phyloP scores from a whole-genome alignment of 352 stramenopile genomes.

The Pelagophyceae sp. region DNA sequence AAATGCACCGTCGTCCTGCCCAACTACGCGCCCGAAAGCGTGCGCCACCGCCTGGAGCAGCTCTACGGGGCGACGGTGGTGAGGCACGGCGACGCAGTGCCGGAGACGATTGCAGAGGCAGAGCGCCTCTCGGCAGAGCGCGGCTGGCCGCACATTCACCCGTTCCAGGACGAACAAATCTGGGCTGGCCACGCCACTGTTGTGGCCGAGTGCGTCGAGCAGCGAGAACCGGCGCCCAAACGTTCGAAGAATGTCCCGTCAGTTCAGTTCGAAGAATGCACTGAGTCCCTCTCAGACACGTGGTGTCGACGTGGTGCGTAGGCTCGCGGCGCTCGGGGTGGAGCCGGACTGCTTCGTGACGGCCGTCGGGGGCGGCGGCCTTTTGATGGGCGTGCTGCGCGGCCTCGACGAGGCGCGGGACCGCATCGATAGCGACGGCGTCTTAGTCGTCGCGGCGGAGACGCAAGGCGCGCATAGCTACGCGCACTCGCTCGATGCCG shows the following conservation, averaged over 20 bases:
- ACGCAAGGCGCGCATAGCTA: constrained; percentile 61
- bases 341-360: constrained; percentile 48
- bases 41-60: constrained; percentile 53
- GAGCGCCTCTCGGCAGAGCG: constrained; percentile 39
- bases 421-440: constrained; percentile 33
- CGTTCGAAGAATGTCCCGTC: too few species aligned
- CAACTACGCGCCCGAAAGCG: constrained; percentile 56
- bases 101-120: constrained; percentile 56
- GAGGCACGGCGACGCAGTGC: constrained; percentile 61
- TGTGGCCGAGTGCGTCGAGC: constrained; percentile 58
- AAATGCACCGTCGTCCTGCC: constrained; percentile 58
- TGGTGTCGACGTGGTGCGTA: too few species aligned
- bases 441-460: constrained; percentile 53
- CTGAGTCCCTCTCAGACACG: too few species aligned
- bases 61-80: constrained; percentile 54
- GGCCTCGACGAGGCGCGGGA: constrained; percentile 41
- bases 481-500: constrained; percentile 42
- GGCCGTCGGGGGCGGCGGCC: constrained; percentile 63
- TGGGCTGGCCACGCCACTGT: constrained; percentile 66
- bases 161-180: constrained; percentile 61
- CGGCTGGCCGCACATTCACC: constrained; percentile 25
- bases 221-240: too few species aligned
- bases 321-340: constrained; percentile 21
- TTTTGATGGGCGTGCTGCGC: constrained; percentile 58
- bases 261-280: too few species aligned